phyloP scores from a whole-genome alignment of 768 basidiomycete genomes.

The Lactifluus volemus region DNA sequence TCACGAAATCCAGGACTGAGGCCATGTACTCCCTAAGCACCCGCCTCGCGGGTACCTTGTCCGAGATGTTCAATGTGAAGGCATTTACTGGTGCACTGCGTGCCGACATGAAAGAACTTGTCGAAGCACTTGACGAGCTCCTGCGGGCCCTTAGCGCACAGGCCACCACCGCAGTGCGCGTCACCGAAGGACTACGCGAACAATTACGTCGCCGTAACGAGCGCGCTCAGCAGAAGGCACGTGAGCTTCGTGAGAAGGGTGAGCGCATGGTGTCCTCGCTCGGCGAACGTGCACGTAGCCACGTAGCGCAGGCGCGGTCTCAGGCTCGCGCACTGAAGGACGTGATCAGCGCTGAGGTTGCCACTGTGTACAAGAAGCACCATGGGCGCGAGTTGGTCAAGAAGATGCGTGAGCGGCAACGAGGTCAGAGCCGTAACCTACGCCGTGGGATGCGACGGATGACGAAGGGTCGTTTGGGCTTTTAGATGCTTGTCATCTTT shows the following conservation, averaged over 20 bases:
- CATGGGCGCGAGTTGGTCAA: neutral
- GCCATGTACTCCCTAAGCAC: conserved; percentile 31
- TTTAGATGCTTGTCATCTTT: conserved; percentile 1
- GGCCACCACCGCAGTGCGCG: conserved; percentile 7
- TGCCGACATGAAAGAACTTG: conserved; percentile 47
- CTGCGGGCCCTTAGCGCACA: conserved; percentile 26
- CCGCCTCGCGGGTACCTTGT: conserved; percentile 37
- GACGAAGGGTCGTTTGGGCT: conserved; percentile 6
- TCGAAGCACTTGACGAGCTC: conserved; percentile 52
- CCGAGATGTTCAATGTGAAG: conserved; percentile 40
- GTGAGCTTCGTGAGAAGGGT: conserved; percentile 25
- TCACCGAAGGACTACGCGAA: conserved; percentile 18
- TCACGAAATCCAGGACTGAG: neutral
- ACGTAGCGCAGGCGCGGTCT: conserved; percentile 23
- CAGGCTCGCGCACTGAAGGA: conserved; percentile 24
- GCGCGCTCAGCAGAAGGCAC: conserved; percentile 25
- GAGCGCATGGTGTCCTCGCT: conserved; percentile 23
- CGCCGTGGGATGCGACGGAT: conserved; percentile 2
- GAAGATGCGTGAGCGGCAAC: conserved; percentile 16
- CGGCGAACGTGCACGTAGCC: conserved; percentile 21
- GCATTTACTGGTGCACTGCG: conserved; percentile 34
- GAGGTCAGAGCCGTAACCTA: conserved; percentile 14
- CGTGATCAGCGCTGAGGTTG: conserved; percentile 9
- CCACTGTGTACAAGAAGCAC: conserved; percentile 5
- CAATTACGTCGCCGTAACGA: conserved; percentile 24